Evolutionary conservation across 1,284 basidiomycete species (phyloP).

Genomic region (Lentinus polychrous): DNA sequence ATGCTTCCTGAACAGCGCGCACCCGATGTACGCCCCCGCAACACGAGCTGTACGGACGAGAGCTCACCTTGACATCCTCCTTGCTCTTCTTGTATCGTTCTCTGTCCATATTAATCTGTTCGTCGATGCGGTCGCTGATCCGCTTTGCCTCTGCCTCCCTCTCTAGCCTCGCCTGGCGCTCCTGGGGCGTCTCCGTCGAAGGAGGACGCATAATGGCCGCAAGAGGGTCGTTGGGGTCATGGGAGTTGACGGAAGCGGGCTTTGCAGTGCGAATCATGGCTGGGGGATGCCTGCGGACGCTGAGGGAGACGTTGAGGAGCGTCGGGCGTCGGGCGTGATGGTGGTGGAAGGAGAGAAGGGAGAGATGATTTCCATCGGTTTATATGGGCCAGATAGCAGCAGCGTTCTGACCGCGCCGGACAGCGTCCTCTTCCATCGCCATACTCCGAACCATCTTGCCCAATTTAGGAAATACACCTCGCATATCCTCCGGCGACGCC

Average conservation of each 20-base stretch:
- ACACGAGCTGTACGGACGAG: not conserved
- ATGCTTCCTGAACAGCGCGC: too few relatives aligned
- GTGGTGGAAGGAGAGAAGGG: constrained; percentile 10
- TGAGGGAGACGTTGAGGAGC: constrained; percentile 19
- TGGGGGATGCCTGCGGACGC: constrained; percentile 7
- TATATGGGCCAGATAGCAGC: not conserved
- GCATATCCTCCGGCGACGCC: not conserved
- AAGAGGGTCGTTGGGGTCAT: constrained; percentile 62
- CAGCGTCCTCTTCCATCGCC: too few relatives aligned
- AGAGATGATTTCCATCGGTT: constrained; percentile 1
- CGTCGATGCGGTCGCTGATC: constrained; percentile 73
- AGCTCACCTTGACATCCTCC: constrained; percentile 64
- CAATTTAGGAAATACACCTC: not conserved
- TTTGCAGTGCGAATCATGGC: constrained; percentile 46
- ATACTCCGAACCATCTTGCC: not conserved
- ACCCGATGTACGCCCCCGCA: not conserved
- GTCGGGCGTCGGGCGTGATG: constrained; percentile 21
- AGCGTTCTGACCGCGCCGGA: not conserved
- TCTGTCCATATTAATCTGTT: constrained; percentile 62
- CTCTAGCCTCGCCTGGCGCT: constrained; percentile 51
- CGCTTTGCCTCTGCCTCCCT: constrained; percentile 66
- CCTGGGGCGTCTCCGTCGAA: constrained; percentile 53
- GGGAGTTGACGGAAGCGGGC: constrained; percentile 53
- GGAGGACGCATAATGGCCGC: constrained; percentile 61
- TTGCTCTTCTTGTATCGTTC: constrained; percentile 56